Base-by-base conservation (phyloP, 164 flowering plant genomes). In the Protea cynaroides region DNA sequence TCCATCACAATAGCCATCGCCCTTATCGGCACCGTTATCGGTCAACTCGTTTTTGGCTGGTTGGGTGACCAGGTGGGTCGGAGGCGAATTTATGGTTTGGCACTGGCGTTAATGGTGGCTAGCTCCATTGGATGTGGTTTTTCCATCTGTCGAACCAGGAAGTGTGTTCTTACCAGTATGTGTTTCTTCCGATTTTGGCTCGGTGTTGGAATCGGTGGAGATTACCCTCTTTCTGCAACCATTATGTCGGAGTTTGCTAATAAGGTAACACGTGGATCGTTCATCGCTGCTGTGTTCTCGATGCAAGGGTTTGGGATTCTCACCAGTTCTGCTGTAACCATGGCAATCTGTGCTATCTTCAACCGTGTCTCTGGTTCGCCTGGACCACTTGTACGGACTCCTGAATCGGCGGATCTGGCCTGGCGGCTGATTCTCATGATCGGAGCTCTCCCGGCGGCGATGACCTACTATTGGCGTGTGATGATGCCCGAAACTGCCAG, bases 401-500 rank as follows among this genome's bases (percentile, higher is more conserved):
- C 78, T 0, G 60, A 49, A n/a, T 71, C 25, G 58, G 92, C 87
- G 1, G 90, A 76, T 15, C 11, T 83, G 64, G 83, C 83, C 0
- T 85, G 78, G 78, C 40, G 74, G 36, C 25, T 71, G 63, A 74
- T 74, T 19, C 62, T 74, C 37, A 71, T 87, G 83, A 21, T 64
- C 18, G 78, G 78, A 0, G 69, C 72, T 1, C 6, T 75, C 9
- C 78, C 78, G 38, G 75, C 78, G 0, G 58, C 51, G 8, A 9
- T 75, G 50, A 75, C 78, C 1, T 71, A 43, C 25, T 75, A 75
- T 49, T 87, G 93, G 93, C 82, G 93, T 3, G 81, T 85, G 84
- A 67, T 64, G 79, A 85, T 87, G 93, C 93, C 92, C 0, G 93
- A 87, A 75, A 83, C 93, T 50, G 84, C 93, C 38, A 71, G 93